Evolutionary conservation across 306 rosid genomes (phyloP).

Genomic region (Lablab purpureus): DNA sequence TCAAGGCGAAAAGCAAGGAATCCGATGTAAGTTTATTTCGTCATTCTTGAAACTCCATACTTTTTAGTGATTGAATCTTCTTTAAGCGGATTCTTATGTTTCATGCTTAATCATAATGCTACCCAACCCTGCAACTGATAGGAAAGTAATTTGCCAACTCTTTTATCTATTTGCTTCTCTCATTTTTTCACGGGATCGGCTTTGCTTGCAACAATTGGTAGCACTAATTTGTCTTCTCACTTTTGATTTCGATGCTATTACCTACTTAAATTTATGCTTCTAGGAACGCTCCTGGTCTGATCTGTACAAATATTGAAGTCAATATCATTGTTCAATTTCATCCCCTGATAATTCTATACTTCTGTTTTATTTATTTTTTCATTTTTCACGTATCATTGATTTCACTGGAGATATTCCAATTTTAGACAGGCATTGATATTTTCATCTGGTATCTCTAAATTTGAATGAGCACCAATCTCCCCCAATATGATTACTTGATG

Average conservation of each 20-base stretch:
- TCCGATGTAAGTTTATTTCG: constrained; percentile 36
- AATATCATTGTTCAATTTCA: constrained; percentile 18
- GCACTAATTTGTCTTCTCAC: not conserved
- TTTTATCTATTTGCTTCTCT: not conserved
- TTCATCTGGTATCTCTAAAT: constrained; percentile 7
- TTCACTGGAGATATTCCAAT: not conserved
- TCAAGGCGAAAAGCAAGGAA: constrained; percentile 35
- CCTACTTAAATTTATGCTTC: constrained; percentile 2
- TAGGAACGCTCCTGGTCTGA: constrained; percentile 9
- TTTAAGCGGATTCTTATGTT: constrained; percentile 6
- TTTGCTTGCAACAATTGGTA: constrained; percentile 17
- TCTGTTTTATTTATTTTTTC: too few relatives aligned
- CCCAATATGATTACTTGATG: constrained; percentile 10
- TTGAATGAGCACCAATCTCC: constrained; percentile 8
- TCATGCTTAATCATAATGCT: constrained; percentile 37
- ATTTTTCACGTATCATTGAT: not conserved
- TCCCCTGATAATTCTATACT: constrained; percentile 4
- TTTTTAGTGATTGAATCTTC: constrained; percentile 35
- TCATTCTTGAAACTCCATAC: constrained; percentile 25
- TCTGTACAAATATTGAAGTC: constrained; percentile 22
- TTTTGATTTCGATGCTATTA: not conserved
- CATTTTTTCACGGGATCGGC: constrained; percentile 13
- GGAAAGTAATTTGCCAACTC: constrained; percentile 20
- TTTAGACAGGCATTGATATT: constrained; percentile 10
- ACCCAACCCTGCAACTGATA: not conserved